Percentiles rank a stretch among this genome's conserved stretches.
These are phyloP conservation scores for Linnemannia hyalina DNA, from an alignment of 192 early-diverging fungal species.

Conservation along the genomic window DNA sequence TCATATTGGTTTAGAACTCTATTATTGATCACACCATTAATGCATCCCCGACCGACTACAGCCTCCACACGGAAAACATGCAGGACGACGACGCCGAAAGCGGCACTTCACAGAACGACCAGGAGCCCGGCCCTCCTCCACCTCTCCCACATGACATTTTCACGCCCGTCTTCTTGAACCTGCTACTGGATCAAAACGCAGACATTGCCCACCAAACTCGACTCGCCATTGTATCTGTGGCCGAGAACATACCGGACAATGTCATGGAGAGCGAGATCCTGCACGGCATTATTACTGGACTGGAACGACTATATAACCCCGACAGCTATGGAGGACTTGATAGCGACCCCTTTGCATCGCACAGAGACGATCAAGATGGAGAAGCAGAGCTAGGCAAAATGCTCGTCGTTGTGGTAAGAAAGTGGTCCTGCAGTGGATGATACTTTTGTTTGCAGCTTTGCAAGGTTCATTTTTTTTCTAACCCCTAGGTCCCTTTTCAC, in stretches of 20 bases:
- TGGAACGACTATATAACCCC: slow-evolving; percentile 51
- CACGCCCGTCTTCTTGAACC: slow-evolving; percentile 58
- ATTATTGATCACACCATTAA: slow-evolving; percentile 29
- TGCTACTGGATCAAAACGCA: slow-evolving; percentile 70
- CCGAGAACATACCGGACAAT: slow-evolving; percentile 56
- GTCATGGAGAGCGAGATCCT: slow-evolving; percentile 64
- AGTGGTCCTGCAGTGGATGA: not conserved
- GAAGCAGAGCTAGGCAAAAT: slow-evolving; percentile 59
- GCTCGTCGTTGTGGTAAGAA: slow-evolving; percentile 57
- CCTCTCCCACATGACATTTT: slow-evolving; percentile 58
- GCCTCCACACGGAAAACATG: not conserved
- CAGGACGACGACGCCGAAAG: slow-evolving; percentile 11
- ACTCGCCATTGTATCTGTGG: slow-evolving; percentile 58
- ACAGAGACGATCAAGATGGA: slow-evolving; percentile 44
- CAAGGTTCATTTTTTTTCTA: not conserved
- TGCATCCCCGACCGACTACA: slow-evolving; percentile 1
- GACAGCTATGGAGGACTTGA: slow-evolving; percentile 13
- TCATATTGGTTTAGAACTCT: slow-evolving; percentile 24
- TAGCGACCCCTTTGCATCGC: slow-evolving; percentile 3
- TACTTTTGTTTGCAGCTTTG: not conserved
- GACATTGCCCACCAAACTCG: slow-evolving; percentile 63
- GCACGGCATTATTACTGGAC: slow-evolving; percentile 64
- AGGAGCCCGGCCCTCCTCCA: slow-evolving; percentile 9
- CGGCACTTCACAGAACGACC: not conserved
- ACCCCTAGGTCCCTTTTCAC: not conserved